phyloP scores from a whole-genome alignment of 2,329 filamentous ascomycete genomes.

The Colletotrichum phormii region DNA sequence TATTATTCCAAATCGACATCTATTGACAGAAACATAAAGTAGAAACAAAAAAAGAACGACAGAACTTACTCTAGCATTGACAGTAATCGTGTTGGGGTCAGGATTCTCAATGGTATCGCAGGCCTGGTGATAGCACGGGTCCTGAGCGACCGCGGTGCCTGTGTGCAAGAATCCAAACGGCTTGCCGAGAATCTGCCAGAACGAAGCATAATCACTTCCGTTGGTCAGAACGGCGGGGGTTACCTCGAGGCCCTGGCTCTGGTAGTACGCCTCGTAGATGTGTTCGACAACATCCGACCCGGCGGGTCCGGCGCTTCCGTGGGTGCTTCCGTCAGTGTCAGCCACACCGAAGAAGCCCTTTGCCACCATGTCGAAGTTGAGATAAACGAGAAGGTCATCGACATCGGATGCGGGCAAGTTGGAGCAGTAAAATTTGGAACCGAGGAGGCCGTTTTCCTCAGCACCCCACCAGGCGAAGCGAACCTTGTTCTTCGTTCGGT shows the following conservation, averaged over 20 bases:
- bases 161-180: slow-evolving; percentile 68
- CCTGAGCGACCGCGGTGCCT: slow-evolving; percentile 64
- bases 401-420: slow-evolving; percentile 47
- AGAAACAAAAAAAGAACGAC: too few species aligned
- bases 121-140: slow-evolving; percentile 49
- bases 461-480: slow-evolving; percentile 60
- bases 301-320: slow-evolving; percentile 49
- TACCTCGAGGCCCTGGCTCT: slow-evolving; percentile 46
- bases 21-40: too few species aligned
- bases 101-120: slow-evolving; percentile 55
- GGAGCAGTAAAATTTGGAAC: slow-evolving; percentile 51
- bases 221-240: slow-evolving; percentile 49
- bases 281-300: slow-evolving; percentile 48
- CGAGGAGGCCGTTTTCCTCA: slow-evolving; percentile 55
- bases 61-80: slow-evolving; percentile 44
- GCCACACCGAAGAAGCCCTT: slow-evolving; percentile 50
- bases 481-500: slow-evolving; percentile 49
- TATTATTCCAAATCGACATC: fast-evolving
- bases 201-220: slow-evolving; percentile 71
- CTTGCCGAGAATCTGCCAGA: slow-evolving; percentile 66
- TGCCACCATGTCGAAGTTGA: slow-evolving; percentile 57
- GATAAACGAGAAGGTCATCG: slow-evolving; percentile 51
- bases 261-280: slow-evolving; percentile 49
- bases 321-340: slow-evolving; percentile 49
- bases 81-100: slow-evolving; percentile 49